A percentile compares a stretch with the other conserved stretches of the same genome.
Evolutionary conservation across 1,139 yeast genomes (phyloP).

Genomic region (Yamadazyma atlantica): DNA sequence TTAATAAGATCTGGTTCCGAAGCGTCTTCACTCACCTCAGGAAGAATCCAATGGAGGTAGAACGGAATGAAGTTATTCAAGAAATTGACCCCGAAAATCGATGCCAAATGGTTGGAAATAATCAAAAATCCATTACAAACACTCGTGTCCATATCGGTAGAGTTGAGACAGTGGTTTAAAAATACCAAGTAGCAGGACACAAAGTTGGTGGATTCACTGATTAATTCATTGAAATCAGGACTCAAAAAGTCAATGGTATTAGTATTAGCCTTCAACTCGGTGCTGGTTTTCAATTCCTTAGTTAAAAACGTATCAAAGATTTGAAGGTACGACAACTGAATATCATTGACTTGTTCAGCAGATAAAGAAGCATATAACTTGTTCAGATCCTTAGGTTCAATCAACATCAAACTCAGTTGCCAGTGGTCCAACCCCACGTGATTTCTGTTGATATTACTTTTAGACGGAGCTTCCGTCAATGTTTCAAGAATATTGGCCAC

Average conservation of each 20-base stretch:
- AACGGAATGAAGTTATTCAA: constrained; percentile 47
- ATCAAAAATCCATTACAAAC: constrained; percentile 23
- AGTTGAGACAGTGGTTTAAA: constrained; percentile 32
- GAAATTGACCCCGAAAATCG: constrained; percentile 47
- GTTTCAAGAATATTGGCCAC: constrained; percentile 32
- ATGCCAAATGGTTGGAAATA: constrained; percentile 27
- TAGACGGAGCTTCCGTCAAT: constrained; percentile 24
- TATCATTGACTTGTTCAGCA: constrained; percentile 23
- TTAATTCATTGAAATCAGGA: constrained; percentile 41
- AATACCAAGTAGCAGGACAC: constrained; percentile 33
- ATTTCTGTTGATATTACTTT: constrained; percentile 39
- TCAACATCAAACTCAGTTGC: constrained; percentile 39
- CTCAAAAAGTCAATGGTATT: constrained; percentile 20
- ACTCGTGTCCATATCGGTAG: constrained; percentile 22
- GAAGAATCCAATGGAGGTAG: constrained; percentile 46
- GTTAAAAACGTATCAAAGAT: constrained; percentile 36
- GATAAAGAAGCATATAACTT: constrained; percentile 18
- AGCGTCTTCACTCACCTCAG: background rate
- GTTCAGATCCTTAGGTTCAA: constrained; percentile 24
- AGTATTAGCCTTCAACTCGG: constrained; percentile 2
- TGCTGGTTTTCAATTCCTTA: constrained; percentile 25
- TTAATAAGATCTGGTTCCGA: constrained; percentile 12
- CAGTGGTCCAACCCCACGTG: constrained; percentile 44
- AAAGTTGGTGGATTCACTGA: constrained; percentile 37
- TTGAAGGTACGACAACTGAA: constrained; percentile 34